Conservation (phyloP, 495 filamentous ascomycete species). For the Xylaria cubensis region DNA sequence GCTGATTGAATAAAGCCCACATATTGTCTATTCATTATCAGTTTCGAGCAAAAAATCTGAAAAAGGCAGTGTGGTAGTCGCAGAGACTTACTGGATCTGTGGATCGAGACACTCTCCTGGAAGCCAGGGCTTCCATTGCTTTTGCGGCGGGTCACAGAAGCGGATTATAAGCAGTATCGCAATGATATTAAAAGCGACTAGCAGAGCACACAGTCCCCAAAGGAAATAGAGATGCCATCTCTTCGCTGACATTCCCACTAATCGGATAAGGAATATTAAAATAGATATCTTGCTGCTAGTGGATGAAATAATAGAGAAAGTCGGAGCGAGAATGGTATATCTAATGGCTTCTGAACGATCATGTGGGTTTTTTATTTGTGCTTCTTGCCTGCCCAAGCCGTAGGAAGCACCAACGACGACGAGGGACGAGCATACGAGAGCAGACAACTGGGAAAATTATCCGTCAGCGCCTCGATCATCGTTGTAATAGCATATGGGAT, state of each 20-base stretch:
- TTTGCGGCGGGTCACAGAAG: constrained; percentile 27
- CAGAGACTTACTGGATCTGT: constrained; percentile 17
- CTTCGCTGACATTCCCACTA: constrained; percentile 28
- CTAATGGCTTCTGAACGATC: constrained; percentile 22
- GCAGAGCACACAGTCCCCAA: constrained; percentile 23
- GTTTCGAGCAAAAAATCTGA: not conserved
- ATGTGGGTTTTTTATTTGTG: constrained; percentile 9
- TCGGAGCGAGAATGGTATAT: constrained; percentile 27
- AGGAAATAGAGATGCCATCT: constrained; percentile 25
- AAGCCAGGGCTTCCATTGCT: constrained; percentile 23
- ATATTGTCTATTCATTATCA: constrained; percentile 22
- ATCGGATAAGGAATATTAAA: constrained; percentile 24
- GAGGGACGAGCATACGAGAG: constrained; percentile 26
- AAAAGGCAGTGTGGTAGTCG: not conserved
- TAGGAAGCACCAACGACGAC: constrained; percentile 18
- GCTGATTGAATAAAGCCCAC: constrained; percentile 24
- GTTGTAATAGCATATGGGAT: not conserved
- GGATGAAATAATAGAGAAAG: constrained; percentile 25
- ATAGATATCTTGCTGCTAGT: constrained; percentile 29
- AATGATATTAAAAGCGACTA: constrained; percentile 22
- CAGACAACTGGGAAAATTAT: constrained; percentile 10
- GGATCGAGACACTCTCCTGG: constrained; percentile 19
- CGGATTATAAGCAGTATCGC: constrained; percentile 25
- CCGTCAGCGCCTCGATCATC: constrained; percentile 1
- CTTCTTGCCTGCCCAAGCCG: constrained; percentile 22